A percentile compares a stretch with the other conserved stretches of the same genome.
These are phyloP conservation scores for Quercus tomentella DNA, from an alignment of 331 rosid species.

Conservation along the genomic window DNA sequence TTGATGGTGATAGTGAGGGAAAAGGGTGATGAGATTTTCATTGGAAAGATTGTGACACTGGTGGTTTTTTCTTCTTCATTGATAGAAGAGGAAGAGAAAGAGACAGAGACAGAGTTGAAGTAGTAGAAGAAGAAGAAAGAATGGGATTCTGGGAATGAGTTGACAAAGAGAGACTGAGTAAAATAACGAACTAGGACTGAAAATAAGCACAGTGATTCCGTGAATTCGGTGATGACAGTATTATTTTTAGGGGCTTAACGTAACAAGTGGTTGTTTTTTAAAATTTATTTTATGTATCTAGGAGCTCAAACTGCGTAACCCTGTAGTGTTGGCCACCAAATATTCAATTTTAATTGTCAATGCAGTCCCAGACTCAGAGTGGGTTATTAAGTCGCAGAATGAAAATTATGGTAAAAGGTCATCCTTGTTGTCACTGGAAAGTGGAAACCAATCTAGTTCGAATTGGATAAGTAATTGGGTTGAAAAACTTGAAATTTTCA, in stretches of 20 bases:
- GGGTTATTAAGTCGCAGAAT: neutral
- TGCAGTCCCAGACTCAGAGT: neutral
- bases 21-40: slow-evolving; percentile 23
- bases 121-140: neutral
- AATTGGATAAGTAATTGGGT: too few species aligned
- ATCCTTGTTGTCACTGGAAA: too few species aligned
- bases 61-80: slow-evolving; percentile 36
- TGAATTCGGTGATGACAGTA: too few species aligned
- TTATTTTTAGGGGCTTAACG: too few species aligned
- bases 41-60: slow-evolving; percentile 16
- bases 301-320: too few species aligned
- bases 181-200: neutral
- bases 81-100: neutral
- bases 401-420: neutral
- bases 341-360: neutral
- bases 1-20: slow-evolving; percentile 8
- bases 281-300: too few species aligned
- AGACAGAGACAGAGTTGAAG: neutral
- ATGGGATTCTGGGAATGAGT: neutral
- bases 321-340: neutral
- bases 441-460: too few species aligned
- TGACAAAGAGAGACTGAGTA: neutral
- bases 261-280: too few species aligned
- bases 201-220: too few species aligned
- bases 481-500: too few species aligned